Base-by-base conservation (phyloP, 805 yeast species). In the Zygoascus biomembranicola region DNA sequence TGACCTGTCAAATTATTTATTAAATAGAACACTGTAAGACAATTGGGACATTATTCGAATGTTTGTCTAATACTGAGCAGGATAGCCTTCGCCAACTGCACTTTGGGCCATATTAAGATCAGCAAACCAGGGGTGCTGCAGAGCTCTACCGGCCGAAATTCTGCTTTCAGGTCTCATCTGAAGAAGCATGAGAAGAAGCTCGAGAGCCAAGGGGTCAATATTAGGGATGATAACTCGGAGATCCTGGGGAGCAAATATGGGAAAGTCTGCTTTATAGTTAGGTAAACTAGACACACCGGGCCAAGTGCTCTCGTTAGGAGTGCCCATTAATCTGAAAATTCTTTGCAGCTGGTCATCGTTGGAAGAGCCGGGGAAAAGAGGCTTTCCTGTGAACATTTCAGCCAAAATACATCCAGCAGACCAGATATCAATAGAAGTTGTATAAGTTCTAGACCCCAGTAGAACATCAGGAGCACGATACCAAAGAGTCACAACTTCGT, bases 381-480 rank as follows among this genome's bases (percentile, higher is more conserved):
- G 98, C 64, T 92, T 85, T 32, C 99, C 96, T n/a, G 96, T 87
- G 65, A 94, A 85, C 98, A 94, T 92, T 66, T 94, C 99, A 2
- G 97, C 98, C 68, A 94, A 79, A 52, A 94, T 94, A 71, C 99
- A 94, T 14, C 99, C 99, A 14, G 96, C 95, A 16, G 97, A 89
- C 99, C 99, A 94, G 73, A 94, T 88, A 67, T 94, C 99, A 56
- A 94, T 95, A 8, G 97, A 90, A 0, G 99, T 94, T 47, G 96
- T 87, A 70, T 94, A 94, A 53, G 95, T 92, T 62, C 97, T 81
- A 2, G 96, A 89, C 1, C 99, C 99, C 65, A 94, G 77, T 51
- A 94, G 74, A 32, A 94, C 98, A 67, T 92, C 99, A 0, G 99
- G 99, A 0, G 98, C 97, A 59, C 99, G 80, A 70, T 92, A 92